A percentile compares a stretch with the other conserved stretches of the same genome.
These are phyloP conservation scores for Candida hispaniensis DNA, from an alignment of 805 yeast genomes.

Conservation along the genomic window DNA sequence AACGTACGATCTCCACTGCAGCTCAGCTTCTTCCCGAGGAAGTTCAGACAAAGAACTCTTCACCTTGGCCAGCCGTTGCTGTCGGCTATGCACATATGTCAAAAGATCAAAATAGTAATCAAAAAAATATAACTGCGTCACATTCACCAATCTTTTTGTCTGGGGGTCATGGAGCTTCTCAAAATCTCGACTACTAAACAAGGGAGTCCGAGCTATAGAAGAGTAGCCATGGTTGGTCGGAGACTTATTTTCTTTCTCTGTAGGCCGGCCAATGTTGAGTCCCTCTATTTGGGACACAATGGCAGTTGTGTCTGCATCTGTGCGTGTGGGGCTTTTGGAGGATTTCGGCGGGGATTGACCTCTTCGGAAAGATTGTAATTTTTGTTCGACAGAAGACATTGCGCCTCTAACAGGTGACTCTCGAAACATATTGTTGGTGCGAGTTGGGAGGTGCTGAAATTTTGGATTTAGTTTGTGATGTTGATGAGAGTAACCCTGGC, in stretches of 20 bases:
- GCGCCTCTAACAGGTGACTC: conserved; percentile 14
- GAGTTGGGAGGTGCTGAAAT: background rate
- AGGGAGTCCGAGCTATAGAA: conserved; percentile 1
- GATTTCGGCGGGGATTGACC: conserved; percentile 12
- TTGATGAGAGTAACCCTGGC: no score
- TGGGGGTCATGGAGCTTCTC: conserved; percentile 51
- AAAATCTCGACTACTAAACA: conserved; percentile 20
- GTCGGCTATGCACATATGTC: conserved; percentile 79
- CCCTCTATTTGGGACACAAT: conserved; percentile 19
- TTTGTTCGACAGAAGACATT: conserved; percentile 14
- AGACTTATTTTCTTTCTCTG: conserved; percentile 11
- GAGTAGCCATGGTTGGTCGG: conserved; percentile 16
- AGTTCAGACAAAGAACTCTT: conserved; percentile 35
- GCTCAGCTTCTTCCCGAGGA: conserved; percentile 35
- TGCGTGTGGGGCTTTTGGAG: conserved; percentile 5
- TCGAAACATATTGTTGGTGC: conserved; percentile 4
- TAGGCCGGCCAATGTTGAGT: conserved; percentile 15
- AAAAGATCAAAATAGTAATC: conserved; percentile 95
- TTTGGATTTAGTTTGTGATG: conserved; percentile 1
- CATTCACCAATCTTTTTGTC: conserved; percentile 77
- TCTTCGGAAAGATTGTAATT: conserved; percentile 14
- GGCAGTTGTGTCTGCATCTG: conserved; percentile 20
- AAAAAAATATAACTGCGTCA: conserved; percentile 84
- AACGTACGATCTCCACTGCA: conserved; percentile 66
- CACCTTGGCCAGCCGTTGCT: conserved; percentile 69